These are phyloP conservation scores for Hygrophoropsis aurantiaca DNA, from an alignment of 768 basidiomycete genomes.

Conservation along the genomic window DNA sequence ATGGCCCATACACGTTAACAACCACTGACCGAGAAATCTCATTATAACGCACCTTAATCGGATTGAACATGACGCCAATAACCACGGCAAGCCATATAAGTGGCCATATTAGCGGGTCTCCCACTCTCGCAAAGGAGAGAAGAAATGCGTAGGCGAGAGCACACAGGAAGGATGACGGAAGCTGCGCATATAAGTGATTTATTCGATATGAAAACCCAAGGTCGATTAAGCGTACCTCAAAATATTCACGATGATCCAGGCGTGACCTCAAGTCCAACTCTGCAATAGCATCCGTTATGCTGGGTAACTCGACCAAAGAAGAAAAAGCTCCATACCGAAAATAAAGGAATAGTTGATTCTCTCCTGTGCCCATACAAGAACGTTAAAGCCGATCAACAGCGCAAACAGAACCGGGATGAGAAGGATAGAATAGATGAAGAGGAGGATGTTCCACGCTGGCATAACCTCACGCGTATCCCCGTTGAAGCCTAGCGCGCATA, in stretches of 20 bases:
- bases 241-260: constrained; percentile 77
- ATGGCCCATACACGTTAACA: constrained; percentile 36
- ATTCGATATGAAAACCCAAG: constrained; percentile 6
- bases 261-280: constrained; percentile 71
- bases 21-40: neutral
- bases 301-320: neutral
- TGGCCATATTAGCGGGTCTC: constrained; percentile 76
- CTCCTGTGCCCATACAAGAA: constrained; percentile 70
- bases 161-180: constrained; percentile 77
- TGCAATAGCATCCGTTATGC: constrained; percentile 17
- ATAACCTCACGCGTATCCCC: constrained; percentile 50
- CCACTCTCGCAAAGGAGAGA: constrained; percentile 74
- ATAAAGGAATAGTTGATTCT: constrained; percentile 95
- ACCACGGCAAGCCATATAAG: constrained; percentile 76
- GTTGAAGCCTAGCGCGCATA: constrained; percentile 48
- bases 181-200: constrained; percentile 38
- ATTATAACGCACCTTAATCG: constrained; percentile 52
- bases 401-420: constrained; percentile 74
- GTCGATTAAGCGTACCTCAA: constrained; percentile 46
- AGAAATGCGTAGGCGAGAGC: constrained; percentile 79
- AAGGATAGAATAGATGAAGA: constrained; percentile 78
- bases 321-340: constrained; percentile 52
- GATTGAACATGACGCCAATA: constrained; percentile 65
- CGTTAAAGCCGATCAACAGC: constrained; percentile 78
- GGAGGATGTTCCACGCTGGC: constrained; percentile 68